A percentile compares a stretch with the other conserved stretches of the same genome.
phyloP scores from a whole-genome alignment of 768 basidiomycete genomes.

The Lentinula lateritia region DNA sequence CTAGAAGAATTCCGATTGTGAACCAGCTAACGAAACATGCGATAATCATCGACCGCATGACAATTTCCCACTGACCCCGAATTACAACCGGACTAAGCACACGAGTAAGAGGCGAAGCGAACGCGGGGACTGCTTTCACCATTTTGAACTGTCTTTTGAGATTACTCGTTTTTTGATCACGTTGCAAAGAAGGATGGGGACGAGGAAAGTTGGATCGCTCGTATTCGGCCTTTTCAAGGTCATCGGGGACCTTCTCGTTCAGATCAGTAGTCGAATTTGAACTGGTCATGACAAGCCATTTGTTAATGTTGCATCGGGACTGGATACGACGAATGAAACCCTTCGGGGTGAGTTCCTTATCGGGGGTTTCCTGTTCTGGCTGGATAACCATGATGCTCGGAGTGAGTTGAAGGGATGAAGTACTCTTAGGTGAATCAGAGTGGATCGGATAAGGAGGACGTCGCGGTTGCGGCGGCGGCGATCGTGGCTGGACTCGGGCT shows the following conservation, averaged over 20 bases:
- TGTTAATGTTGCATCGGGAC: constrained; percentile 33
- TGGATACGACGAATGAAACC: constrained; percentile 37
- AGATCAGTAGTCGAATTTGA: neutral
- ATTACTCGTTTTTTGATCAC: neutral
- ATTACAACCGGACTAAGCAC: constrained; percentile 65
- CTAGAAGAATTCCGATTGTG: constrained; percentile 35
- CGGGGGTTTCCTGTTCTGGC: constrained; percentile 14
- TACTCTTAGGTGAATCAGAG: neutral
- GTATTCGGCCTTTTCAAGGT: neutral
- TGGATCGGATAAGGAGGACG: neutral
- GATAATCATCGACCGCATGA: constrained; percentile 50
- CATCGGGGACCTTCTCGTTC: neutral
- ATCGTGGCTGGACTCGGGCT: constrained; percentile 2
- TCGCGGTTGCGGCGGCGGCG: neutral
- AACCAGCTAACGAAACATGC: constrained; percentile 41
- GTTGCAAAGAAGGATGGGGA: neutral
- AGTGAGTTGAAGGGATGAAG: neutral
- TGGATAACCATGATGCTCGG: constrained; percentile 9
- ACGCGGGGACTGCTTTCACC: constrained; percentile 60
- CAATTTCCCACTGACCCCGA: constrained; percentile 85
- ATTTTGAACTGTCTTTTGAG: constrained; percentile 32
- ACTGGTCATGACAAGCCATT: constrained; percentile 23
- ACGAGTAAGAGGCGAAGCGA: constrained; percentile 62
- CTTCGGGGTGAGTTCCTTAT: constrained; percentile 19
- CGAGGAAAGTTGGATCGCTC: constrained; percentile 6